Conservation (phyloP, 2,329 filamentous ascomycete genomes). For the Trichophyton rubrum region DNA sequence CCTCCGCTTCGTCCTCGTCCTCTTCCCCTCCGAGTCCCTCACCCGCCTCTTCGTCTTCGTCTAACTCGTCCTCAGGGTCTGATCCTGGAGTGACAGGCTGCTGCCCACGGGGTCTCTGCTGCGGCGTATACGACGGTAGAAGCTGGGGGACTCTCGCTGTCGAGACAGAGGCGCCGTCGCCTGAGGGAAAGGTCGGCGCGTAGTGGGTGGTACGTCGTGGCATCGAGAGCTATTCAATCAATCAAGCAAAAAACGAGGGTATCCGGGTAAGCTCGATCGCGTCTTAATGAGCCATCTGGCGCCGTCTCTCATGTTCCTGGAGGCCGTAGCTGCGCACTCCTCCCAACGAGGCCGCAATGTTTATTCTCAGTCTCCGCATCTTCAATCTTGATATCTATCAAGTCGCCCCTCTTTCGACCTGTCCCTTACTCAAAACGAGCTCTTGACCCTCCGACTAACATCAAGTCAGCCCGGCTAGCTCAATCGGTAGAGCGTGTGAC, state of each 20-base stretch:
- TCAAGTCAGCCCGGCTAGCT: constrained; percentile 35
- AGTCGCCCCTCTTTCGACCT: no score
- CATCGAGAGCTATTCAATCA: constrained; percentile 4
- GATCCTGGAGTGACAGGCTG: neutral
- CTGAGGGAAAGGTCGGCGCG: constrained; percentile 9
- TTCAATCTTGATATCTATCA: no score
- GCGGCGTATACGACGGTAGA: neutral
- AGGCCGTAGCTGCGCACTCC: neutral
- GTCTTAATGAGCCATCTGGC: neutral
- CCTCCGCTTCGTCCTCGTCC: constrained; percentile 14
- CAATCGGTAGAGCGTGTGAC: constrained; percentile 64
- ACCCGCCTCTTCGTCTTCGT: no score
- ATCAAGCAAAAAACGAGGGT: neutral
- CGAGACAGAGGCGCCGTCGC: constrained; percentile 13
- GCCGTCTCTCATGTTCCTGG: neutral
- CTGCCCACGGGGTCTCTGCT: neutral
- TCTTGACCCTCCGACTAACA: neutral
- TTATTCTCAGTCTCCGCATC: neutral
- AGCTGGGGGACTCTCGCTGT: constrained; percentile 6
- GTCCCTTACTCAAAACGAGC: no score
- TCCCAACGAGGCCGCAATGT: neutral
- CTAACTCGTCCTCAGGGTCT: neutral
- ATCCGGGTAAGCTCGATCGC: neutral
- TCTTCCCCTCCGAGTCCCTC: neutral
- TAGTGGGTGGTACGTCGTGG: constrained; percentile 8